Percentiles rank a stretch among this genome's conserved stretches.
Conservation (phyloP, 2,329 filamentous ascomycete genomes). For the Hypocreales sp. region DNA sequence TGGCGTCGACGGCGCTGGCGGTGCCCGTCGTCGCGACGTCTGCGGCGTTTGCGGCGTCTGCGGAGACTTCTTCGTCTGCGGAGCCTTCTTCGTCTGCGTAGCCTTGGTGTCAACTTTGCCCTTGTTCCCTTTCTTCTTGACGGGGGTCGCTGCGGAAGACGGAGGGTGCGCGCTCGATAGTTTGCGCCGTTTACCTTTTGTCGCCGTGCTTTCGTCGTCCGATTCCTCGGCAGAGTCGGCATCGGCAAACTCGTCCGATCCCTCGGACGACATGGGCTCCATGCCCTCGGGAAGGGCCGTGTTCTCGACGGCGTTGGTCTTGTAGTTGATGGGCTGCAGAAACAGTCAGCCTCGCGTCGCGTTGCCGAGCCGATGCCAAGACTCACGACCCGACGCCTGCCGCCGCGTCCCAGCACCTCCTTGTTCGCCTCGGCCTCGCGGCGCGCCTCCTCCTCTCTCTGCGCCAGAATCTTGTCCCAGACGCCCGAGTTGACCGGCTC, state of each 20-base stretch:
- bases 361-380: too few relatives aligned
- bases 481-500: slow-evolving; percentile 48
- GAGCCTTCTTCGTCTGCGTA: slow-evolving; percentile 11
- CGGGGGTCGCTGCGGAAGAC: slow-evolving; percentile 10
- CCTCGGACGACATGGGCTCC: slow-evolving; percentile 13
- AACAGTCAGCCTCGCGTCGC: too few relatives aligned
- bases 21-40: too few relatives aligned
- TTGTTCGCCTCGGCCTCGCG: slow-evolving; percentile 51
- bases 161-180: slow-evolving; percentile 8
- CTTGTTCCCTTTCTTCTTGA: slow-evolving; percentile 9
- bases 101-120: slow-evolving; percentile 16
- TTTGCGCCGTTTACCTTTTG: slow-evolving; percentile 21
- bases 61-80: too few relatives aligned
- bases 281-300: slow-evolving; percentile 10
- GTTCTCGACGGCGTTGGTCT: slow-evolving; percentile 9
- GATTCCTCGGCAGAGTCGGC: slow-evolving; percentile 14
- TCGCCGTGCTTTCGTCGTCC: slow-evolving; percentile 11
- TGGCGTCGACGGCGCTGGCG: too few relatives aligned
- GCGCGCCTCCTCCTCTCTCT: slow-evolving; percentile 67
- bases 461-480: slow-evolving; percentile 81
- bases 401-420: slow-evolving; percentile 73
- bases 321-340: slow-evolving; percentile 22
- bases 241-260: slow-evolving; percentile 18
- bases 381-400: slow-evolving; percentile 44
- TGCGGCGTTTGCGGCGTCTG: too few relatives aligned